Evolutionary conservation across 225 moss, liverwort and hornwort species (phyloP).

Genomic region (Polytrichum formosum): DNA sequence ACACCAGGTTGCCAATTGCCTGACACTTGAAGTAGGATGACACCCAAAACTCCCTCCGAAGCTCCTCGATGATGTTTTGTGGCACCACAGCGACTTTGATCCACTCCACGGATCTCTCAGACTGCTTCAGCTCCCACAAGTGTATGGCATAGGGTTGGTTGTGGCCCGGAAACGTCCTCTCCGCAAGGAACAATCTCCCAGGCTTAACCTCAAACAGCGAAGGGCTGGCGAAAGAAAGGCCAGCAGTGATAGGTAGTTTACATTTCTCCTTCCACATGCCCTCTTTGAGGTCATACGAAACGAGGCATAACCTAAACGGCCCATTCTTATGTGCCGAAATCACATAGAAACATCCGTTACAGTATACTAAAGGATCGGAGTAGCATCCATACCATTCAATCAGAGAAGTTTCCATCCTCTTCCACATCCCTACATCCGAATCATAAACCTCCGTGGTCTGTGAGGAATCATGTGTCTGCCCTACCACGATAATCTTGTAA

Average conservation of each 20-base stretch:
- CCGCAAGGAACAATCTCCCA: constrained; percentile 42
- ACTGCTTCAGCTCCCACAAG: constrained; percentile 44
- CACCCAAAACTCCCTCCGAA: constrained; percentile 48
- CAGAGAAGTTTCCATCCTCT: constrained; percentile 38
- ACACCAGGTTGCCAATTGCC: constrained; percentile 51
- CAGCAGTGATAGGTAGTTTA: constrained; percentile 46
- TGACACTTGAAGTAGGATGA: constrained; percentile 55
- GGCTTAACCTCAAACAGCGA: constrained; percentile 55
- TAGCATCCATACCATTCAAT: constrained; percentile 53
- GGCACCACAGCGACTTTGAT: constrained; percentile 49
- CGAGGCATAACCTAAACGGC: constrained; percentile 39
- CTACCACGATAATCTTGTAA: constrained; percentile 35
- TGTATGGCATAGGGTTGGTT: constrained; percentile 49
- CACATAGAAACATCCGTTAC: constrained; percentile 46
- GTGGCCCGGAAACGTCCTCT: constrained; percentile 44
- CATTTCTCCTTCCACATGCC: constrained; percentile 53
- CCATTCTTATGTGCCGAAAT: constrained; percentile 50
- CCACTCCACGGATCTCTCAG: constrained; percentile 31
- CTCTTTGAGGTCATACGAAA: constrained; percentile 42
- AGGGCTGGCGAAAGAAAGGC: constrained; percentile 41
- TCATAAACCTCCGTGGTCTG: constrained; percentile 42
- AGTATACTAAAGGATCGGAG: constrained; percentile 50
- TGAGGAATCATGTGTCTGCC: constrained; percentile 24
- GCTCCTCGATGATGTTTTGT: constrained; percentile 40
- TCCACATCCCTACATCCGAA: constrained; percentile 29